Evolutionary conservation across 306 rosid genomes (phyloP).

Genomic region (Rosa persica): DNA sequence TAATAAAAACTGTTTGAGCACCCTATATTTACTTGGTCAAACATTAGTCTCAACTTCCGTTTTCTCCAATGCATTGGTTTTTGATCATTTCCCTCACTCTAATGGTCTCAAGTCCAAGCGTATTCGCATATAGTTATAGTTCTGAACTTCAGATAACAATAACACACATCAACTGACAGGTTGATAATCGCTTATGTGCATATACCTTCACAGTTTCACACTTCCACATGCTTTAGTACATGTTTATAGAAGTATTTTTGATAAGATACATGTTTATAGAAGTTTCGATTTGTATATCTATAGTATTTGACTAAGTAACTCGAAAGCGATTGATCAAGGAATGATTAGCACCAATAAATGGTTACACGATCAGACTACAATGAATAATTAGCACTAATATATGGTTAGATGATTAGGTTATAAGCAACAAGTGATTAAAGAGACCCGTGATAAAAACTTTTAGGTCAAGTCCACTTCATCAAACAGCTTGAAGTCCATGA

Average conservation of each 20-base stretch:
- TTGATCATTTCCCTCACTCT: too few species aligned
- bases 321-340: constrained; percentile 3
- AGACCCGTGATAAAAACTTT: not conserved
- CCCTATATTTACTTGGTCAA: too few species aligned
- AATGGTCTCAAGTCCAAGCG: too few species aligned
- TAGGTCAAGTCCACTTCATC: constrained; percentile 24
- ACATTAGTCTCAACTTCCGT: too few species aligned
- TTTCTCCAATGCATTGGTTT: too few species aligned
- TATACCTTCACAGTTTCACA: too few species aligned
- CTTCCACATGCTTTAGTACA: not conserved
- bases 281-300: not conserved
- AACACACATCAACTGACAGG: too few species aligned
- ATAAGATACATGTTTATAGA: not conserved
- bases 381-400: not conserved
- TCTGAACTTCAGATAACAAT: too few species aligned
- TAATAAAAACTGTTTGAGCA: too few species aligned
- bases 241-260: not conserved
- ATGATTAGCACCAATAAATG: not conserved
- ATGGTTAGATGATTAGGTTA: constrained; percentile 3
- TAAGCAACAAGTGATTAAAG: constrained; percentile 18
- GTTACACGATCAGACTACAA: not conserved
- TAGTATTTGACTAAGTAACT: not conserved
- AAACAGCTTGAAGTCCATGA: constrained; percentile 20
- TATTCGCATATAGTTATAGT: too few species aligned
- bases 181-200: too few species aligned